phyloP scores from a whole-genome alignment of 116 monocot genomes.

The Dioscorea cayenensis region DNA sequence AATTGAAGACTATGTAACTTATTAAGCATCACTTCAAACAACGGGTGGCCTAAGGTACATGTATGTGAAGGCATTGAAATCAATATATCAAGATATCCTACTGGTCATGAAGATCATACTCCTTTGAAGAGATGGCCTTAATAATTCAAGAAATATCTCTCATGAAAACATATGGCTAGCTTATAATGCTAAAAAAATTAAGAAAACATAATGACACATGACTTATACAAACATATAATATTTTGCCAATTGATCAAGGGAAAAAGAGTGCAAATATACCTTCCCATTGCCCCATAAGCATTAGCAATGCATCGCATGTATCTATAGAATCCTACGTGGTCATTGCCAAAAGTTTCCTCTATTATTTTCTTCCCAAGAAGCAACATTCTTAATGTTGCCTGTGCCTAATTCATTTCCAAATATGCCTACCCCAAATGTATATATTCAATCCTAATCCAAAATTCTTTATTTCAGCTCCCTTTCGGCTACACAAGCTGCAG shows the following conservation, averaged over 20 bases:
- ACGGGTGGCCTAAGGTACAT: too few species aligned
- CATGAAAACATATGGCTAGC: too few species aligned
- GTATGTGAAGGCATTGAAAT: too few species aligned
- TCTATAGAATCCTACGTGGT: constrained; percentile 57
- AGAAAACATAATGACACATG: too few species aligned
- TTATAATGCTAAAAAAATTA: too few species aligned
- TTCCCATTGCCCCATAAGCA: constrained; percentile 48
- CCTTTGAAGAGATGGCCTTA: too few species aligned
- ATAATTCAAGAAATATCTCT: too few species aligned
- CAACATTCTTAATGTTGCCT: constrained; percentile 27
- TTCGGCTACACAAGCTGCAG: constrained; percentile 30
- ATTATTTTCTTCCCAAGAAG: constrained; percentile 37
- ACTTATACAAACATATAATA: neutral
- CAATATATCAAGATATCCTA: too few species aligned
- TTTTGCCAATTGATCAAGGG: neutral
- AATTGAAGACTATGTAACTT: too few species aligned
- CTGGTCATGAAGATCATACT: too few species aligned
- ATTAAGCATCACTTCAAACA: too few species aligned
- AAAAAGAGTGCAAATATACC: constrained; percentile 20
- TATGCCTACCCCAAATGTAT: constrained; percentile 63
- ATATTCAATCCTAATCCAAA: constrained; percentile 53
- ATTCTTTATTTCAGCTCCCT: constrained; percentile 38
- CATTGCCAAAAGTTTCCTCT: constrained; percentile 24
- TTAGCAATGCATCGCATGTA: constrained; percentile 46
- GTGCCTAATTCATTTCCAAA: constrained; percentile 26